These are phyloP conservation scores for Coemansia asiatica DNA, from an alignment of 192 early-diverging fungal species.

Conservation along the genomic window DNA sequence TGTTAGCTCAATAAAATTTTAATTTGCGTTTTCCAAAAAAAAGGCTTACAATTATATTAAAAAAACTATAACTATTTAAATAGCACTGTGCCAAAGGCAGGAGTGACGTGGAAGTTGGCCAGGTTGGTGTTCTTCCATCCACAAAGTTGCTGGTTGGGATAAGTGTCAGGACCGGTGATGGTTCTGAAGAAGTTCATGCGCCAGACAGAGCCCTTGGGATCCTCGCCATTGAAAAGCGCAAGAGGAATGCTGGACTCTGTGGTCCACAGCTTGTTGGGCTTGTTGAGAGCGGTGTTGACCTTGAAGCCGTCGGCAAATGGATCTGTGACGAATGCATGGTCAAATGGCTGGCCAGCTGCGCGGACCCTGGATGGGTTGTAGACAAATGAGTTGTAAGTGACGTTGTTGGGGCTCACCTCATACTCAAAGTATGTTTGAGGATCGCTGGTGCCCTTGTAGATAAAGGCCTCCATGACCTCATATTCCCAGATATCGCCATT, in stretches of 20 bases:
- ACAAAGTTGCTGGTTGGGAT: constrained; percentile 51
- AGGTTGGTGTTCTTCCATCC: constrained; percentile 46
- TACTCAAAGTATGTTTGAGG: constrained; percentile 55
- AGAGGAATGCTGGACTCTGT: constrained; percentile 36
- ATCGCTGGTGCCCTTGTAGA: constrained; percentile 43
- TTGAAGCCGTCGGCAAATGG: constrained; percentile 52
- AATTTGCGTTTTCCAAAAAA: too few relatives aligned
- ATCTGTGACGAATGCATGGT: constrained; percentile 41
- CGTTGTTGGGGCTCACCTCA: constrained; percentile 51
- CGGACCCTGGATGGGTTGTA: constrained; percentile 49
- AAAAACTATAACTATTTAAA: constrained; percentile 19
- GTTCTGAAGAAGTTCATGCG: constrained; percentile 58
- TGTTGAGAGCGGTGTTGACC: constrained; percentile 35
- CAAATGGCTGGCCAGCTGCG: constrained; percentile 37
- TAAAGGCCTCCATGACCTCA: constrained; percentile 55
- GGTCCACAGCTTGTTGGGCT: constrained; percentile 24
- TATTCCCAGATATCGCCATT: constrained; percentile 56
- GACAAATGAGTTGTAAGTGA: constrained; percentile 52
- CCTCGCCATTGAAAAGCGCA: constrained; percentile 52
- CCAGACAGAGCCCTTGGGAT: constrained; percentile 38
- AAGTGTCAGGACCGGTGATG: constrained; percentile 30
- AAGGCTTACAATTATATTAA: too few relatives aligned
- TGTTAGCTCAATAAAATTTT: too few relatives aligned
- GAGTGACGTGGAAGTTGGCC: constrained; percentile 54
- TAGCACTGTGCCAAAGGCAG: constrained; percentile 31